These are phyloP conservation scores for Mycena epipterygia DNA, from an alignment of 768 basidiomycete genomes.

Conservation along the genomic window DNA sequence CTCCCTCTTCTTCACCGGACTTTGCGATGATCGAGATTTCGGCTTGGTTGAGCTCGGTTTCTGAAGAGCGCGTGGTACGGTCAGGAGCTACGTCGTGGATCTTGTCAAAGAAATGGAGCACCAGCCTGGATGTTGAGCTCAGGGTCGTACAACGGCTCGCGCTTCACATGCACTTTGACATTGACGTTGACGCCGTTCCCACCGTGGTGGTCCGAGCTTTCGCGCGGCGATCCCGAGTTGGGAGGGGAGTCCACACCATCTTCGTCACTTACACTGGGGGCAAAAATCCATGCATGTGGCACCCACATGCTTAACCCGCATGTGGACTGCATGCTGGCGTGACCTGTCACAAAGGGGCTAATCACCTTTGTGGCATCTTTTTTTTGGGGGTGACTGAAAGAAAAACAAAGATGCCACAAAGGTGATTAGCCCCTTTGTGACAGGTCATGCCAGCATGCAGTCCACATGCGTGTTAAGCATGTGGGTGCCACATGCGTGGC, in stretches of 20 bases:
- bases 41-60: conserved; percentile 1
- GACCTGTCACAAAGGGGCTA: too few species aligned
- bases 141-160: neutral
- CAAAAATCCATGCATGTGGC: too few species aligned
- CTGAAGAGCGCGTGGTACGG: neutral
- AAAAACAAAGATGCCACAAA: too few species aligned
- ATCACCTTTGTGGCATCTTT: too few species aligned
- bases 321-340: too few species aligned
- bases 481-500: too few species aligned
- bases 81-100: neutral
- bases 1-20: neutral
- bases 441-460: too few species aligned
- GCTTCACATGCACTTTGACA: neutral
- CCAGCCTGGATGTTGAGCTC: conserved; percentile 1
- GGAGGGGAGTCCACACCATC: neutral
- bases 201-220: neutral
- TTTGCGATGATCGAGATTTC: conserved; percentile 1
- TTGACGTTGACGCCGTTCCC: neutral
- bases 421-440: too few species aligned
- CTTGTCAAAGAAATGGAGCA: neutral
- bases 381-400: too few species aligned
- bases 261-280: too few species aligned
- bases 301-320: too few species aligned
- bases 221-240: neutral
- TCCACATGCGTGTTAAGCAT: too few species aligned